Conservation (phyloP, 495 filamentous ascomycete genomes). For the Rostrohypoxylon terebratum region DNA sequence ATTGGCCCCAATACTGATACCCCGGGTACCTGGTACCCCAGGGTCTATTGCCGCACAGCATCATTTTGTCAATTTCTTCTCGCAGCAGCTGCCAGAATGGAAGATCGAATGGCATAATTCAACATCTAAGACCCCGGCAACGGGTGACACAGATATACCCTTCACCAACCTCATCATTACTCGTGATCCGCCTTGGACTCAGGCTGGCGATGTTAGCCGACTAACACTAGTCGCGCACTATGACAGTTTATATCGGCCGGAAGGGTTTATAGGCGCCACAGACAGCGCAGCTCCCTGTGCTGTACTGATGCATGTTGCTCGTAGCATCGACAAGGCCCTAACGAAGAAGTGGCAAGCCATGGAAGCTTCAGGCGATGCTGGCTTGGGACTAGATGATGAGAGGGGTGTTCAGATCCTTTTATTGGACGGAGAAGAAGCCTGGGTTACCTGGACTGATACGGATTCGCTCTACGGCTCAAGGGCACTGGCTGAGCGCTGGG, state of each 20-base stretch:
- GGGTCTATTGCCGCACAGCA: conserved; percentile 75
- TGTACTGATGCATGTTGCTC: conserved; percentile 77
- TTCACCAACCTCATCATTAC: conserved; percentile 85
- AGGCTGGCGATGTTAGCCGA: conserved; percentile 73
- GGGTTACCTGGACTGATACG: conserved; percentile 74
- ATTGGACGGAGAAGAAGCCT: conserved; percentile 92
- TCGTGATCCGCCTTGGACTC: conserved; percentile 83
- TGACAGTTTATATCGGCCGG: conserved; percentile 78
- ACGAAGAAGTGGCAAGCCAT: conserved; percentile 55
- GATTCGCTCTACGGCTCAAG: conserved; percentile 88
- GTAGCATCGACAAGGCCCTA: conserved; percentile 55
- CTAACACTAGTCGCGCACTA: conserved; percentile 94
- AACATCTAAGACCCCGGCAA: conserved; percentile 76
- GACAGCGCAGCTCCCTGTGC: conserved; percentile 92
- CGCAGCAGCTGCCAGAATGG: conserved; percentile 77
- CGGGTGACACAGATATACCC: conserved; percentile 72
- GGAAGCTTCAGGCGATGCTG: conserved; percentile 50
- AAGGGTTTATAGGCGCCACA: conserved; percentile 88
- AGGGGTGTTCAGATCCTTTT: conserved; percentile 86
- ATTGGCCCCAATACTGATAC: conserved; percentile 81
- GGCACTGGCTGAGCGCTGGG: conserved; percentile 82
- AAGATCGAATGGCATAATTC: conserved; percentile 84
- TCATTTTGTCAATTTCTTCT: conserved; percentile 84
- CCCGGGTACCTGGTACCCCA: conserved; percentile 84
- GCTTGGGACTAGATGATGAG: conserved; percentile 52